Evolutionary conservation across 1,284 basidiomycete genomes (phyloP), one percentile per base, ranked within the genome.

Genomic region (Leccinum subfulvum): DNA sequence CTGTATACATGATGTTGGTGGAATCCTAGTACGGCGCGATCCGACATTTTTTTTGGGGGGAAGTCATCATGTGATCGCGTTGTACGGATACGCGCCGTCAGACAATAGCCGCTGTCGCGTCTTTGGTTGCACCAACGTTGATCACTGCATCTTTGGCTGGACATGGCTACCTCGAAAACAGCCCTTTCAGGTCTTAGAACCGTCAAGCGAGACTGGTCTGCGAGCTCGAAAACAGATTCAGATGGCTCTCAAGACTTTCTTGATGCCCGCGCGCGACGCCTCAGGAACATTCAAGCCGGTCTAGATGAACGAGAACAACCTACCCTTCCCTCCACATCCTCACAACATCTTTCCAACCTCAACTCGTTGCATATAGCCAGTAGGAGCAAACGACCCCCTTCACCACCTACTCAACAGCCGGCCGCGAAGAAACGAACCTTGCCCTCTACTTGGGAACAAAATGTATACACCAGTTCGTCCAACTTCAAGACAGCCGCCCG

Each of bases 381-480:
- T 14, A 65, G 68, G 41, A 80, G 77, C 68, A 89, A 89, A 69
- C 81, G 87, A 13, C 71, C 80, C 0, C 79, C 77, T 47, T 69
- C 78, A 3, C 66, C 73, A 16, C 64, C 70, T 21, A 71, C 74
- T 51, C 62, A 71, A 30, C 75, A 76, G 52, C 74, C 76, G 0
- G 68, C 76, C 3, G 68, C 78, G 39, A 89, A 89, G 70, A 86
- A 86, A 69, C 75, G 87, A 37, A 77, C 80, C 60, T 74, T 90
- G 3, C 88, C 87, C 10, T 64, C 76, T 4, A 76, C 74, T 26
- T 89, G 84, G 83, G 69, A 71, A 14, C 69, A 75, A 23, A 72
- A 75, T 54, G 51, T 65, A 23, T 61, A 69, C 44, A 69, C 71
- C 66, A 61, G 73, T 72, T 68, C 69, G 69, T 65, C 73, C 71